A percentile compares a stretch with the other conserved stretches of the same genome.
Evolutionary conservation across 805 yeast genomes (phyloP).

Genomic region (Suhomyces pyralidae): DNA sequence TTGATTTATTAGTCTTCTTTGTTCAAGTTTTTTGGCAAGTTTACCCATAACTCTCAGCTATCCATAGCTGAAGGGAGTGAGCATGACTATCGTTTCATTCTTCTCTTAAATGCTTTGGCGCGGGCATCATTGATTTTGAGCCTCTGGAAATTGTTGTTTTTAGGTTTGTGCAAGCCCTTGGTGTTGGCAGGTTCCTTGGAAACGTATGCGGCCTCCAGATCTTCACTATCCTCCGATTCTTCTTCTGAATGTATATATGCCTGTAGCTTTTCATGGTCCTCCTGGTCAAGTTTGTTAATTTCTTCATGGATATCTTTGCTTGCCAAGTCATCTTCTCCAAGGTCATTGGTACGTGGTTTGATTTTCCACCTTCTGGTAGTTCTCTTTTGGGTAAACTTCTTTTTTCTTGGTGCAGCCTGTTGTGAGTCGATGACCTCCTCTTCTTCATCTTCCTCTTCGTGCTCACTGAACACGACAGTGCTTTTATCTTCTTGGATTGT

Average conservation of each 20-base stretch:
- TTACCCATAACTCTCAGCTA: not conserved
- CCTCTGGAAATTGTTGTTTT: constrained; percentile 51
- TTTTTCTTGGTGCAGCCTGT: constrained; percentile 14
- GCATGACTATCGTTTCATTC: constrained; percentile 16
- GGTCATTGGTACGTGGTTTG: constrained; percentile 32
- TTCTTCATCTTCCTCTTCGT: constrained; percentile 10
- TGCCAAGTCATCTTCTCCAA: constrained; percentile 28
- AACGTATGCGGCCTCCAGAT: constrained; percentile 17
- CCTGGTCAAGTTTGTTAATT: constrained; percentile 33
- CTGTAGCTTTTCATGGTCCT: constrained; percentile 18
- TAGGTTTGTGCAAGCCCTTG: constrained; percentile 22
- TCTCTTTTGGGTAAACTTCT: constrained; percentile 48
- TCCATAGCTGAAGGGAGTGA: not conserved
- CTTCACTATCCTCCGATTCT: constrained; percentile 12
- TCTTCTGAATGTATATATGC: constrained; percentile 20
- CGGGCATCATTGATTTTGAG: constrained; percentile 50
- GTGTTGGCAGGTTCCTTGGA: constrained; percentile 18
- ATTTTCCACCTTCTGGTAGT: constrained; percentile 51
- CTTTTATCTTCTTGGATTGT: constrained; percentile 25
- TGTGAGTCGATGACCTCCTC: not conserved
- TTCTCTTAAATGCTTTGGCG: constrained; percentile 38
- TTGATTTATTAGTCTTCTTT: too few relatives aligned
- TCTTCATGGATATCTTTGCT: constrained; percentile 42
- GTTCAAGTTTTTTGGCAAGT: not conserved
- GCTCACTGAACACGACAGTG: constrained; percentile 2